Evolutionary conservation across 2,329 filamentous ascomycete genomes (phyloP).

Genomic region (Meredithiella fracta): DNA sequence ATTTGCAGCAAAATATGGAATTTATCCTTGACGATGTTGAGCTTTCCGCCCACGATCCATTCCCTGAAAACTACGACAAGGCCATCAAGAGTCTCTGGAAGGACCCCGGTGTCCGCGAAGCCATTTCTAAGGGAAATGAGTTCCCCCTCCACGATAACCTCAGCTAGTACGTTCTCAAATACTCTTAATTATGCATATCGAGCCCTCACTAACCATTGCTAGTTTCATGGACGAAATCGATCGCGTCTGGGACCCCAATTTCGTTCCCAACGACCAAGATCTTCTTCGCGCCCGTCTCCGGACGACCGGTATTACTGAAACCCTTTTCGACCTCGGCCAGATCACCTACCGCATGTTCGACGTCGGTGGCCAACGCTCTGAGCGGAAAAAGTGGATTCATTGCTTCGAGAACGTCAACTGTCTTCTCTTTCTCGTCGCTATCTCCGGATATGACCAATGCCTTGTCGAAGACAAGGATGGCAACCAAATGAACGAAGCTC

Average conservation of each 20-base stretch:
- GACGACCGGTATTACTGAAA: conserved; percentile 92
- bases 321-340: conserved; percentile 78
- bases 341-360: conserved; percentile 96
- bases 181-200: too few species aligned
- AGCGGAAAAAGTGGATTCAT: conserved; percentile 96
- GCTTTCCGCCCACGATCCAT: conserved; percentile 62
- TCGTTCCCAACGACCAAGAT: conserved; percentile 86
- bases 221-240: conserved; percentile 76
- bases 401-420: conserved; percentile 91
- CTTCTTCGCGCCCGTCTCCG: conserved; percentile 76
- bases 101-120: conserved; percentile 66
- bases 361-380: conserved; percentile 78
- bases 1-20: conserved; percentile 50
- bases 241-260: conserved; percentile 57
- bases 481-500: conserved; percentile 80
- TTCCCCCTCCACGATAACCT: conserved; percentile 93
- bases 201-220: background rate
- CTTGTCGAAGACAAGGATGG: conserved; percentile 92
- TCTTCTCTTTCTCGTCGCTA: conserved; percentile 81
- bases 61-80: conserved; percentile 60
- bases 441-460: conserved; percentile 93
- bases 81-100: conserved; percentile 75
- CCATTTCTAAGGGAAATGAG: conserved; percentile 89
- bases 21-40: conserved; percentile 66
- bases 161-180: conserved; percentile 52